These are phyloP conservation scores for Nidularia pulvinata DNA, from an alignment of 768 basidiomycete species.

Conservation along the genomic window DNA sequence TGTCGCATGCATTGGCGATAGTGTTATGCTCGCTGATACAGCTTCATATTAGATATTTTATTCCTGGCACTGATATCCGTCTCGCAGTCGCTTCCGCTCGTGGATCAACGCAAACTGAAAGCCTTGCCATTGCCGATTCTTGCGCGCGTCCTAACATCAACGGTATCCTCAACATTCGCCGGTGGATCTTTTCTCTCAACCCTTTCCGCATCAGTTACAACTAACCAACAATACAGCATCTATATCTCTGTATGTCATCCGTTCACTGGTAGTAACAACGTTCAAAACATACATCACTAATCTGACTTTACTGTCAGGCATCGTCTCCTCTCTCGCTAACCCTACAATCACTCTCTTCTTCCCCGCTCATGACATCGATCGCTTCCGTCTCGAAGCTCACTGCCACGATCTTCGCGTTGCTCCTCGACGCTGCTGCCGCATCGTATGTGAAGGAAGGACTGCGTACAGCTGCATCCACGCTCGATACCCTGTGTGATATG, in stretches of 20 bases:
- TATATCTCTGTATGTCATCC: slow-evolving; percentile 23
- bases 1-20: slow-evolving; percentile 10
- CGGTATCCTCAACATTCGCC: slow-evolving; percentile 38
- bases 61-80: slow-evolving; percentile 54
- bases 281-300: not conserved
- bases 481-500: slow-evolving; percentile 29
- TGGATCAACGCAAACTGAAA: slow-evolving; percentile 53
- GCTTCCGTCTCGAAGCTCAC: slow-evolving; percentile 33
- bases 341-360: slow-evolving; percentile 30
- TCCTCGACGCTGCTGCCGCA: slow-evolving; percentile 29
- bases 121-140: slow-evolving; percentile 58
- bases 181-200: slow-evolving; percentile 53
- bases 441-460: slow-evolving; percentile 24
- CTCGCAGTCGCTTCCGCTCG: slow-evolving; percentile 57
- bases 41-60: slow-evolving; percentile 30
- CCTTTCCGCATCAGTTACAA: slow-evolving; percentile 25
- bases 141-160: slow-evolving; percentile 30
- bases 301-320: slow-evolving; percentile 5
- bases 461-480: slow-evolving; percentile 20
- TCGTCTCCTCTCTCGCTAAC: slow-evolving; percentile 30
- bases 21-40: slow-evolving; percentile 2
- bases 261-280: not conserved
- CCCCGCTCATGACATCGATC: slow-evolving; percentile 29
- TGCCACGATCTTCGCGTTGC: slow-evolving; percentile 27
- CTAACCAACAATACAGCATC: slow-evolving; percentile 20